Conservation (phyloP, 2,329 filamentous ascomycete genomes). For the Rachicladosporium sp. region DNA sequence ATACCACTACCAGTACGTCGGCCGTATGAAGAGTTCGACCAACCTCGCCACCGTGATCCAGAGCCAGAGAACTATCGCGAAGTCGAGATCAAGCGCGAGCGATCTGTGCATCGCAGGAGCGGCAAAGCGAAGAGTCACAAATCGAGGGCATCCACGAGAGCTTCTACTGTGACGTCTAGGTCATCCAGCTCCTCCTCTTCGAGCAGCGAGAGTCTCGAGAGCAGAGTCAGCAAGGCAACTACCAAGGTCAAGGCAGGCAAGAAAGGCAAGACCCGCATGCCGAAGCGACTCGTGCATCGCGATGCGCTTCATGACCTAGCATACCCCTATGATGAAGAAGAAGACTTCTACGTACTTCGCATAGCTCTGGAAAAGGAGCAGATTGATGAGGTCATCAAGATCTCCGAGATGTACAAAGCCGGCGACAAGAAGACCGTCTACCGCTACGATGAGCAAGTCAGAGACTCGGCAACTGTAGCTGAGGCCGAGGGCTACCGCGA, state of each 20-base stretch:
- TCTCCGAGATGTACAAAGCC: conserved; percentile 61
- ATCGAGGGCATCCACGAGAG: conserved; percentile 8
- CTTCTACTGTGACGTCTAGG: conserved; percentile 8
- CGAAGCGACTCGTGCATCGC: conserved; percentile 65
- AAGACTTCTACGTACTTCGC: conserved; percentile 66
- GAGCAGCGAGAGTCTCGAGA: conserved; percentile 27
- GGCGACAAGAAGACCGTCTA: conserved; percentile 25
- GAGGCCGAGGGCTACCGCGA: conserved; percentile 19
- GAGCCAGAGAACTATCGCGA: conserved; percentile 36
- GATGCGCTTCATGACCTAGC: conserved; percentile 71
- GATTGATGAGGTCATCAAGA: conserved; percentile 76
- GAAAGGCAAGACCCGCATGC: conserved; percentile 83
- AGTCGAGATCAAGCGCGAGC: conserved; percentile 35
- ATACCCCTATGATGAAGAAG: conserved; percentile 83
- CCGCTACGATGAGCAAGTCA: conserved; percentile 21
- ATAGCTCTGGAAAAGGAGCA: conserved; percentile 80
- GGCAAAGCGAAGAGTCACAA: conserved; percentile 14
- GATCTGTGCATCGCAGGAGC: conserved; percentile 26
- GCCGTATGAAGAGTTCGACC: conserved; percentile 58
- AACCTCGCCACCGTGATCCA: conserved; percentile 35
- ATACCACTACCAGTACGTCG: conserved; percentile 51
- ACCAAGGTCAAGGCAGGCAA: conserved; percentile 26
- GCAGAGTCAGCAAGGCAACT: conserved; percentile 14
- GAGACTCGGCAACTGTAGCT: conserved; percentile 11
- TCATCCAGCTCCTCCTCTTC: conserved; percentile 21